These are phyloP conservation scores for Botrytis squamosa DNA, from an alignment of 2,329 filamentous ascomycete genomes.

Conservation along the genomic window DNA sequence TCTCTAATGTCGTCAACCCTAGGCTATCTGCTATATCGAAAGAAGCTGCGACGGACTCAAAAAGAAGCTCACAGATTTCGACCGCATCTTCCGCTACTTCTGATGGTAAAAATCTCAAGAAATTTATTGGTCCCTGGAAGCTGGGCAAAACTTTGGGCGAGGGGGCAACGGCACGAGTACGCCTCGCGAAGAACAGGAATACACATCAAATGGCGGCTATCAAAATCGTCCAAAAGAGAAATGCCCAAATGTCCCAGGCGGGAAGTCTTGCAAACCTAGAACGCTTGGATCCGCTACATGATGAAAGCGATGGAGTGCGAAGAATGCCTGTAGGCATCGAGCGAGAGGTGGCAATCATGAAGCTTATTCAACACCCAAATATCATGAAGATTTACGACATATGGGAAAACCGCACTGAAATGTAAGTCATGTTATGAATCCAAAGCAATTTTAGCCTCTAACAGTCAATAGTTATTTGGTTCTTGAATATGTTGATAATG, in stretches of 20 bases:
- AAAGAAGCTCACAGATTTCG: slow-evolving; percentile 44
- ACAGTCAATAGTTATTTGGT: slow-evolving; percentile 74
- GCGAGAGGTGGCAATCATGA: slow-evolving; percentile 94
- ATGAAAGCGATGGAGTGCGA: slow-evolving; percentile 59
- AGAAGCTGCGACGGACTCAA: slow-evolving; percentile 37
- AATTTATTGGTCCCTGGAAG: slow-evolving; percentile 90
- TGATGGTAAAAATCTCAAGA: slow-evolving; percentile 48
- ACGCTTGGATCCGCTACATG: slow-evolving; percentile 62
- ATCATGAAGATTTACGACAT: slow-evolving; percentile 95
- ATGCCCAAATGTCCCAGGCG: slow-evolving; percentile 76
- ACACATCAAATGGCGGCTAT: slow-evolving; percentile 84
- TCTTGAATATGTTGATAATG: slow-evolving; percentile 83
- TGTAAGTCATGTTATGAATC: slow-evolving; percentile 57
- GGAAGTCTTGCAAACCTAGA: slow-evolving; percentile 83
- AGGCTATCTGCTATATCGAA: slow-evolving; percentile 41
- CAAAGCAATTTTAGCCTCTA: slow-evolving; percentile 30
- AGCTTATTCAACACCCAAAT: slow-evolving; percentile 90
- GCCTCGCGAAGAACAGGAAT: slow-evolving; percentile 75
- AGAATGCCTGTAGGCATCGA: slow-evolving; percentile 86
- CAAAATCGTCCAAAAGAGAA: slow-evolving; percentile 89
- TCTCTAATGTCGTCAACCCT: slow-evolving; percentile 36
- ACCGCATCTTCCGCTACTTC: slow-evolving; percentile 41
- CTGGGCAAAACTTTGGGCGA: slow-evolving; percentile 85
- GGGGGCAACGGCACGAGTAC: slow-evolving; percentile 84
- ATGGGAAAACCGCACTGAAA: slow-evolving; percentile 93